Evolutionary conservation across 2,329 filamentous ascomycete species (phyloP).

Genomic region (Colletotrichum sansevieriae): DNA sequence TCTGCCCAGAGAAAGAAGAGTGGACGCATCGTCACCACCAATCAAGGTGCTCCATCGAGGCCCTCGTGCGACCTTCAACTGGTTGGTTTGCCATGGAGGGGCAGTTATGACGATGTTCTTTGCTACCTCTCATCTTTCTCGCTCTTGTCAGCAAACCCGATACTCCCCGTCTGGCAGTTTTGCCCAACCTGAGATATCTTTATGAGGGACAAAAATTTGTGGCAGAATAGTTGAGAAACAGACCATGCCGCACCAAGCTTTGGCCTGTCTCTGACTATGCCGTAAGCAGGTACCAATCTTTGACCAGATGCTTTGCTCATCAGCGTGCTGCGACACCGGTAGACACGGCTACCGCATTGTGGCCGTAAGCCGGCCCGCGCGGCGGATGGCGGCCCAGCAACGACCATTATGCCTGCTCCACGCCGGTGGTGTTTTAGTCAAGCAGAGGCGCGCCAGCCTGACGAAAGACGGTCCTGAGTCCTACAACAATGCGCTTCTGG

Average conservation of each 20-base stretch:
- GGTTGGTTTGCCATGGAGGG: constrained; percentile 34
- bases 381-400: constrained; percentile 40
- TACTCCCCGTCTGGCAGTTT: background rate
- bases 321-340: constrained; percentile 17
- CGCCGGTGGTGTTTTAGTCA: constrained; percentile 38
- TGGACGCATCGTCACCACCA: constrained; percentile 16
- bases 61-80: constrained; percentile 25
- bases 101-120: constrained; percentile 39
- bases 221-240: constrained; percentile 10
- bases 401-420: constrained; percentile 40
- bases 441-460: constrained; percentile 39
- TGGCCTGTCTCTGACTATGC: constrained; percentile 16
- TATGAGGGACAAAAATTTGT: background rate
- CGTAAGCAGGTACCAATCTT: constrained; percentile 22
- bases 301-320: constrained; percentile 18
- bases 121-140: constrained; percentile 32
- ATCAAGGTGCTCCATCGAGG: constrained; percentile 27
- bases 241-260: constrained; percentile 6
- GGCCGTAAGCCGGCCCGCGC: constrained; percentile 34
- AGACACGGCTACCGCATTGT: constrained; percentile 36
- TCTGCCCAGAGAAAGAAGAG: constrained; percentile 31
- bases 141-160: constrained; percentile 16
- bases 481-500: constrained; percentile 40
- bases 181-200: background rate
- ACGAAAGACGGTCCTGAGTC: constrained; percentile 32